These are phyloP conservation scores for Cymodocea nodosa DNA, from an alignment of 116 monocot genomes.

Conservation along the genomic window DNA sequence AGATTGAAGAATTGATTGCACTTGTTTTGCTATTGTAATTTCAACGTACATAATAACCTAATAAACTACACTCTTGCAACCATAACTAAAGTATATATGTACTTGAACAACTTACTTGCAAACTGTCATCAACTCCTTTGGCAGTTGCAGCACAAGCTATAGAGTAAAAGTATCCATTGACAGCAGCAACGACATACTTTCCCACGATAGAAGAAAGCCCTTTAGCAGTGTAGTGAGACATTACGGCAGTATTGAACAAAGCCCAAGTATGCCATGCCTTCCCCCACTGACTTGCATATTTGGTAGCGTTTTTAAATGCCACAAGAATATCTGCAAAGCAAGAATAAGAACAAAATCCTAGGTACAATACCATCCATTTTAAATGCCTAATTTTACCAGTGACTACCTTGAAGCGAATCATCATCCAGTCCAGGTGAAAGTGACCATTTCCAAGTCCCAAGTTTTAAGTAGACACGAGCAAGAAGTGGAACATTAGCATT, in stretches of 20 bases:
- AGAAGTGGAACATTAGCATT: slow-evolving; percentile 57
- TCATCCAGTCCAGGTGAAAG: slow-evolving; percentile 88
- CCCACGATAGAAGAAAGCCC: slow-evolving; percentile 47
- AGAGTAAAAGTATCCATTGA: slow-evolving; percentile 92
- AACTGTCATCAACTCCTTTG: slow-evolving; percentile 95
- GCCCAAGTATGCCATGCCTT: slow-evolving; percentile 99
- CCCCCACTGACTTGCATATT: slow-evolving; percentile 67
- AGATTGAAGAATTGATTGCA: no score
- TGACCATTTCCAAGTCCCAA: slow-evolving; percentile 86
- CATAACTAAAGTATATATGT: neutral
- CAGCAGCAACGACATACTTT: slow-evolving; percentile 91
- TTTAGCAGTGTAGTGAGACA: slow-evolving; percentile 81
- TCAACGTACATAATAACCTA: no score
- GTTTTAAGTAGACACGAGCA: slow-evolving; percentile 86
- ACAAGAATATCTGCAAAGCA: slow-evolving; percentile 55
- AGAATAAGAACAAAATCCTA: neutral
- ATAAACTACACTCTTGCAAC: no score
- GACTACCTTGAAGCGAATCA: slow-evolving; percentile 68
- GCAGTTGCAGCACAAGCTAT: slow-evolving; percentile 91
- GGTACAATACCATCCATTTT: neutral
- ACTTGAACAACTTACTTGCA: slow-evolving; percentile 42
- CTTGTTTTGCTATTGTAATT: no score
- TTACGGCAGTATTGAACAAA: slow-evolving; percentile 90
- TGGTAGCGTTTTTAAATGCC: slow-evolving; percentile 75
- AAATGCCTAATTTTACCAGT: neutral